phyloP scores from a whole-genome alignment of 345 rosid genomes.

The Toxicodendron radicans region DNA sequence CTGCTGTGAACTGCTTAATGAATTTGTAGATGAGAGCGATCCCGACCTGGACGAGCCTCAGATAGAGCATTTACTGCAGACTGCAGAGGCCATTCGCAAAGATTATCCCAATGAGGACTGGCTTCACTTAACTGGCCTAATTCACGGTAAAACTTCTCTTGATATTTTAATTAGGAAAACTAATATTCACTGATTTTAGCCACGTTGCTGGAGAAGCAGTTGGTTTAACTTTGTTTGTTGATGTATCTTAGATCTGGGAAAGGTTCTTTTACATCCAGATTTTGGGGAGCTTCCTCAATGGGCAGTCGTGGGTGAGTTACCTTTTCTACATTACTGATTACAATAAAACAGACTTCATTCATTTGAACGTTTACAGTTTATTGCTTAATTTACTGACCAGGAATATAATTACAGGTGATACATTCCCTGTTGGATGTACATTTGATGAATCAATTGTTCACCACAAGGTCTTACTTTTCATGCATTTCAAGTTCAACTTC shows the following conservation, averaged over 20 bases:
- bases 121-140: conserved; percentile 59
- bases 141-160: conserved; percentile 37
- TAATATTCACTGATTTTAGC: not conserved
- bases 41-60: conserved; percentile 69
- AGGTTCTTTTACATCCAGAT: conserved; percentile 62
- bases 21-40: conserved; percentile 64
- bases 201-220: not conserved
- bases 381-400: not conserved
- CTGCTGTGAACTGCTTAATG: conserved; percentile 62
- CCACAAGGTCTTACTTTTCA: conserved; percentile 52
- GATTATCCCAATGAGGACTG: conserved; percentile 58
- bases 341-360: not conserved
- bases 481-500: not conserved
- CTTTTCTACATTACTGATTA: not conserved
- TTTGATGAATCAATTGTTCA: conserved; percentile 74
- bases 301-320: conserved; percentile 74
- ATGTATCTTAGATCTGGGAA: conserved; percentile 58
- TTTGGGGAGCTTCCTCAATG: conserved; percentile 88
- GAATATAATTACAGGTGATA: conserved; percentile 48
- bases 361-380: not conserved
- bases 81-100: conserved; percentile 59
- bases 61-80: conserved; percentile 54
- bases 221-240: not conserved
- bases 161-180: not conserved
- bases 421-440: conserved; percentile 78